Base-by-base conservation (phyloP, 2,329 filamentous ascomycete species). In the Neurospora sp. region DNA sequence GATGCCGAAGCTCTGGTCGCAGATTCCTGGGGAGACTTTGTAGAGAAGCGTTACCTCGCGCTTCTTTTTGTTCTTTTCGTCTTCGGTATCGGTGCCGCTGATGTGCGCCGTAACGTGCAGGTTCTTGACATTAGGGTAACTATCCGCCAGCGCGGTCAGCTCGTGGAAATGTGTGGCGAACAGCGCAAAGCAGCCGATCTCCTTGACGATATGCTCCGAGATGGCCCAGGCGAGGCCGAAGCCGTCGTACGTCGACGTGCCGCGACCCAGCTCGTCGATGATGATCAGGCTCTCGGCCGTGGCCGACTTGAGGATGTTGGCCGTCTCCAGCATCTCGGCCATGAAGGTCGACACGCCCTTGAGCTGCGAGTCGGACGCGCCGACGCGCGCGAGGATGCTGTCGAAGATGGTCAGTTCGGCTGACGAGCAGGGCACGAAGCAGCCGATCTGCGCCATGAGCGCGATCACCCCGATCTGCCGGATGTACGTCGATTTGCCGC, bases 161-260 rank as follows among this genome's bases (percentile, higher is more conserved):
- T 99, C 96, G 82, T 99, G 96, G 83, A 99, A 99, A 79, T 99
- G 96, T 1, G 96, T 99, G 5, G 96, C 96, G 78, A 99, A 99
- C 80, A 97, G 90, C 70, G 93, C 92, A 77, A 93, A 97, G 75
- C 94, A 97, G 69, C 93, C 91, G 71, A 99, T 98, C 78, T 98
- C 93, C 71, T 91, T 93, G 78, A 99, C 87, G 73, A 99, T 98
- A 81, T 99, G 93, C 81, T 99, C 96, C 0, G 93, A 97, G 72
- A 99, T 99, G 68, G 96, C 96, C 96, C 96, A 99, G 0, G 96
- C 96, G n/a, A 99, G 88, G 43, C 96, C 96, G 76, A 99, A 99
- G 9, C 96, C 96, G 79, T 99, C 96, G 79, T 99, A 99, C 0
- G 96, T 99, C 72, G 93, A 97, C 0, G 96, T 99, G 70, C 96